Percentiles rank a stretch among this genome's conserved stretches.
These are phyloP conservation scores for Mortierella sp. DNA, from an alignment of 371 early-diverging fungal genomes.

Conservation along the genomic window DNA sequence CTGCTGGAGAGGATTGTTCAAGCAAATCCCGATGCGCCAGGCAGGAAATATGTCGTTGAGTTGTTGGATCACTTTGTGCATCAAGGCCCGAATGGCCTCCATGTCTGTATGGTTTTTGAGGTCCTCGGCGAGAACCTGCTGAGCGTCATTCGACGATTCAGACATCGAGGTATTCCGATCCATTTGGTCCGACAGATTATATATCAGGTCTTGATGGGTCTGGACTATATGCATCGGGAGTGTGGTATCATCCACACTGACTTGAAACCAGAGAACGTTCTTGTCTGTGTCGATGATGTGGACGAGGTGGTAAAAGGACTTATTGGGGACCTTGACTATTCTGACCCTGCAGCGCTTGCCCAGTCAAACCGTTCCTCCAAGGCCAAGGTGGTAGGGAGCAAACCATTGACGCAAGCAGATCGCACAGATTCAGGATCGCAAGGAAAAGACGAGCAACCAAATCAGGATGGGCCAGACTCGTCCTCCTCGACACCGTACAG, in stretches of 20 bases:
- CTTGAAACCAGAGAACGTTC: constrained; percentile 96
- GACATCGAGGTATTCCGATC: constrained; percentile 87
- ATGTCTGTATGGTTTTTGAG: constrained; percentile 98
- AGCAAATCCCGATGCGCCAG: constrained; percentile 69
- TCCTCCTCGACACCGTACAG: constrained; percentile 26
- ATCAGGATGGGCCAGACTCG: too few relatives aligned
- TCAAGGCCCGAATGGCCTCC: constrained; percentile 90
- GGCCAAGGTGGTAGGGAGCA: constrained; percentile 39
- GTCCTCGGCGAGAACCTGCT: constrained; percentile 96
- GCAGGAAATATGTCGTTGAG: constrained; percentile 81
- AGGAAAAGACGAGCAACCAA: neutral
- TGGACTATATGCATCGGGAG: constrained; percentile 94
- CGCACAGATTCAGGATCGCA: neutral
- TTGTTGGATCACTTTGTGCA: constrained; percentile 91
- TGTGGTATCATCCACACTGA: constrained; percentile 99
- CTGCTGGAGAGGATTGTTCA: constrained; percentile 80
- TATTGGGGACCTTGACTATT: constrained; percentile 40
- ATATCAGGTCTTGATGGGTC: constrained; percentile 87
- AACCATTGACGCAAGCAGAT: constrained; percentile 24
- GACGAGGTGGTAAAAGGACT: constrained; percentile 67
- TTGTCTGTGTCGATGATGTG: constrained; percentile 89
- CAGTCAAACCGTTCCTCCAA: constrained; percentile 36
- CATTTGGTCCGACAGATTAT: constrained; percentile 88
- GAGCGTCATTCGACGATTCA: constrained; percentile 79
- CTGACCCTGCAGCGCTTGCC: constrained; percentile 32